Conservation (phyloP, 2,329 filamentous ascomycete species). For the Cephalotrichum gorgonifer region DNA sequence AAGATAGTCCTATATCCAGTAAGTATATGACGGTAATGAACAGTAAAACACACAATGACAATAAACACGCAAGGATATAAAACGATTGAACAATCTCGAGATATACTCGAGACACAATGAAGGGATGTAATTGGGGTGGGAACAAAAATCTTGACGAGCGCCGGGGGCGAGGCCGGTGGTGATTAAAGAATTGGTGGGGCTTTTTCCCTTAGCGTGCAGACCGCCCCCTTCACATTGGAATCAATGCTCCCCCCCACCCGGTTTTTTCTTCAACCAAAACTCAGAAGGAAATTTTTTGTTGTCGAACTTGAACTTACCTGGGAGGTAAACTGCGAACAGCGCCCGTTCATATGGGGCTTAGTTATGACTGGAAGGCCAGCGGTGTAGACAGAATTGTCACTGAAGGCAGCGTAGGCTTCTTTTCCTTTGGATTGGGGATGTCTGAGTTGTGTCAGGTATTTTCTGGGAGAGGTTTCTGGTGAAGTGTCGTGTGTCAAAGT, state of each 20-base stretch:
- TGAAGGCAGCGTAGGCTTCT: background rate
- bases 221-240: background rate
- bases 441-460: background rate
- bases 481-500: conserved; percentile 4
- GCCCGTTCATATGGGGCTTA: conserved; percentile 63
- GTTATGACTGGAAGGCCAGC: background rate
- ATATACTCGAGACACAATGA: conserved; percentile 3
- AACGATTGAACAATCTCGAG: conserved; percentile 3
- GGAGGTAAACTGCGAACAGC: conserved; percentile 76
- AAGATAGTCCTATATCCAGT: conserved; percentile 54
- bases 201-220: background rate
- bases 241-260: background rate
- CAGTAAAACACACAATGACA: background rate
- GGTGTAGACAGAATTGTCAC: background rate
- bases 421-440: background rate
- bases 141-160: background rate
- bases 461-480: background rate
- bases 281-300: background rate
- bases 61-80: background rate
- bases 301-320: conserved; percentile 47
- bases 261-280: background rate
- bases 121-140: background rate
- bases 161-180: background rate
- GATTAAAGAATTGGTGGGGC: conserved; percentile 1
- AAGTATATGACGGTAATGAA: conserved; percentile 3